Conservation (phyloP, 345 rosid species). For the Hypericum androsaemum region DNA sequence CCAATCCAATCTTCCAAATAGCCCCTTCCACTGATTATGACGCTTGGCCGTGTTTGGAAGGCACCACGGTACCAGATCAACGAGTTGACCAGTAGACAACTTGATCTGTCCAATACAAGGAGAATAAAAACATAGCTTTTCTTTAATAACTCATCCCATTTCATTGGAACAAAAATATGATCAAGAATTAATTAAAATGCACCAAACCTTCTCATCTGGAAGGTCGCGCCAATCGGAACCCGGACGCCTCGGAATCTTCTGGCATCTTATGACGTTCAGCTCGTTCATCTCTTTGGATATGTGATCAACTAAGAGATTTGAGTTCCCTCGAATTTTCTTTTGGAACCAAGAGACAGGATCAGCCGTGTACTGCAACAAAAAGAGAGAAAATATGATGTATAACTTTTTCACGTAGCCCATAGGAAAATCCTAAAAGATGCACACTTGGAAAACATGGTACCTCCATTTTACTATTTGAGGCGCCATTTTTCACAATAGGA, state of each 20-base stretch:
- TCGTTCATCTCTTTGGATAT: slow-evolving; percentile 77
- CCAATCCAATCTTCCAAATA: slow-evolving; percentile 86
- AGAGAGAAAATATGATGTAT: background rate
- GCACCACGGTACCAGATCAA: slow-evolving; percentile 67
- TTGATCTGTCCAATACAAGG: slow-evolving; percentile 31
- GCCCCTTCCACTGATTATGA: slow-evolving; percentile 87
- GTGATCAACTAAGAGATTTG: slow-evolving; percentile 49
- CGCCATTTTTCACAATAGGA: slow-evolving; percentile 63
- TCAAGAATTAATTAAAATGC: background rate
- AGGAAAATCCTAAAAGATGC: too few relatives aligned
- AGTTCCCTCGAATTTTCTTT: slow-evolving; percentile 52
- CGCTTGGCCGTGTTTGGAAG: slow-evolving; percentile 66
- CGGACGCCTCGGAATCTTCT: slow-evolving; percentile 66
- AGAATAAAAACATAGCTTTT: background rate
- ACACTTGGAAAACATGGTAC: slow-evolving; percentile 16
- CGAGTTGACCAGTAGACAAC: slow-evolving; percentile 54
- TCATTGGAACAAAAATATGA: background rate
- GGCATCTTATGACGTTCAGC: slow-evolving; percentile 60
- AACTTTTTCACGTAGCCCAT: too few relatives aligned
- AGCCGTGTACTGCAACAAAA: slow-evolving; percentile 35
- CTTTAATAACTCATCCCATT: background rate
- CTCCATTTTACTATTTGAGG: slow-evolving; percentile 36
- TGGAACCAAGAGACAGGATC: slow-evolving; percentile 78
- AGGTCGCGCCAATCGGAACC: slow-evolving; percentile 94
- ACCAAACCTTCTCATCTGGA: slow-evolving; percentile 57